Conservation (phyloP, 2,329 filamentous ascomycete genomes). For the Aspergillus pseudotamarii region DNA sequence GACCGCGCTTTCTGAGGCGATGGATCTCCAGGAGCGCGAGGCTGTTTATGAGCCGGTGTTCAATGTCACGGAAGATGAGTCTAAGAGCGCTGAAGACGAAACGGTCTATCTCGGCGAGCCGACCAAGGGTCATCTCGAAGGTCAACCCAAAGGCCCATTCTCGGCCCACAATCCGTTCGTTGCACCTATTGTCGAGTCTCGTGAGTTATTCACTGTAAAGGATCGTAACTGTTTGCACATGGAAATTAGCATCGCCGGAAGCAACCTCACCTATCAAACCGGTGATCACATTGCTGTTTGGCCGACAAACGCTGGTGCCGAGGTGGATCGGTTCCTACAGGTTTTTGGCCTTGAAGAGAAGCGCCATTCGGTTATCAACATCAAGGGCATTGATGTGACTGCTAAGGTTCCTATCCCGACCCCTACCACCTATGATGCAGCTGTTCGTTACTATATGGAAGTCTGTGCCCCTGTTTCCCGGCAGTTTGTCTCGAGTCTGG, state of each 20-base stretch:
- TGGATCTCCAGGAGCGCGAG: conserved; percentile 92
- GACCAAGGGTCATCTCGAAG: conserved; percentile 93
- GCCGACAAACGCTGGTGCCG: conserved; percentile 91
- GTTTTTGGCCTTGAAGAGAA: conserved; percentile 76
- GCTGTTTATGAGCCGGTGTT: conserved; percentile 95
- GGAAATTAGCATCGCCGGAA: conserved; percentile 88
- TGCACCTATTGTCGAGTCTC: conserved; percentile 87
- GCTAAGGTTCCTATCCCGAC: conserved; percentile 98
- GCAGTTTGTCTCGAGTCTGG: conserved; percentile 85
- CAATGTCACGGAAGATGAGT: conserved; percentile 74
- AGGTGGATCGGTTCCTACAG: conserved; percentile 86
- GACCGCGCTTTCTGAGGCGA: conserved; percentile 76
- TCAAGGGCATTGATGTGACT: conserved; percentile 91
- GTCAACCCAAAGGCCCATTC: conserved; percentile 80
- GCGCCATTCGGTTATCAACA: conserved; percentile 77
- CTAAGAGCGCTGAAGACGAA: conserved; percentile 71
- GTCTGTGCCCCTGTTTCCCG: conserved; percentile 93
- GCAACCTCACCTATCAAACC: conserved; percentile 90
- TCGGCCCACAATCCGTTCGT: conserved; percentile 97
- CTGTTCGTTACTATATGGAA: conserved; percentile 93
- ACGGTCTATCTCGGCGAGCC: conserved; percentile 94
- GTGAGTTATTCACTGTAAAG: conserved; percentile 84
- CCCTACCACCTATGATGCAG: conserved; percentile 93
- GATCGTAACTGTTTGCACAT: conserved; percentile 95
- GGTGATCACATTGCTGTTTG: conserved; percentile 97